Evolutionary conservation across 1,139 yeast species (phyloP).

Genomic region (Magnusiomyces ingens): DNA sequence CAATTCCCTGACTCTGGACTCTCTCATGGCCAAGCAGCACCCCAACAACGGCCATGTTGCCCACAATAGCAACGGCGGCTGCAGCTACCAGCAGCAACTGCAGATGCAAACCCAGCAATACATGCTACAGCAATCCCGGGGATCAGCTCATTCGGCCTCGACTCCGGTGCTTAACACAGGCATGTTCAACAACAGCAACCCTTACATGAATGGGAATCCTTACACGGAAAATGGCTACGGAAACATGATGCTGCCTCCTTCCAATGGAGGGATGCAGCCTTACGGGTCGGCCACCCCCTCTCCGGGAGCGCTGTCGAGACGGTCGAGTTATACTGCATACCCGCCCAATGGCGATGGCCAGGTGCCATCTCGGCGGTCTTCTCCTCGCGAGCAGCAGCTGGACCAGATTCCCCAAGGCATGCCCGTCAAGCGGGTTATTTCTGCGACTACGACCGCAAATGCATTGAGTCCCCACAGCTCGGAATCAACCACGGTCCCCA

Average conservation of each 20-base stretch:
- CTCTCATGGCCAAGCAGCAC: slow-evolving; percentile 4
- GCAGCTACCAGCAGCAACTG: too few relatives aligned
- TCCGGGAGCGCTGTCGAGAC: neutral
- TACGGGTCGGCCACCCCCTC: neutral
- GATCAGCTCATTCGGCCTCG: neutral
- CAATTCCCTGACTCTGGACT: slow-evolving; percentile 11
- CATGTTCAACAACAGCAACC: neutral
- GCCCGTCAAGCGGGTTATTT: too few relatives aligned
- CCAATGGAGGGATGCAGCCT: too few relatives aligned
- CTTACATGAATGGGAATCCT: neutral
- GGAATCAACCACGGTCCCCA: too few relatives aligned
- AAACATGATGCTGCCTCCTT: neutral
- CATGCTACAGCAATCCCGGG: neutral
- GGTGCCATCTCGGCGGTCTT: neutral
- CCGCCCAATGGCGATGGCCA: neutral
- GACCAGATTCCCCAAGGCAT: too few relatives aligned
- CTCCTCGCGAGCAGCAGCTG: neutral
- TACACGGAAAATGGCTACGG: neutral
- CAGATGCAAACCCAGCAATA: too few relatives aligned
- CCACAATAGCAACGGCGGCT: too few relatives aligned
- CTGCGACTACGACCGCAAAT: too few relatives aligned
- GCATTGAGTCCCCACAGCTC: too few relatives aligned
- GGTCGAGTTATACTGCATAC: neutral
- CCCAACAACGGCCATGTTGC: neutral
- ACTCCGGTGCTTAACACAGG: neutral